Base-by-base conservation (phyloP, 2,329 filamentous ascomycete genomes). In the Pseudocercospora macadamiae region DNA sequence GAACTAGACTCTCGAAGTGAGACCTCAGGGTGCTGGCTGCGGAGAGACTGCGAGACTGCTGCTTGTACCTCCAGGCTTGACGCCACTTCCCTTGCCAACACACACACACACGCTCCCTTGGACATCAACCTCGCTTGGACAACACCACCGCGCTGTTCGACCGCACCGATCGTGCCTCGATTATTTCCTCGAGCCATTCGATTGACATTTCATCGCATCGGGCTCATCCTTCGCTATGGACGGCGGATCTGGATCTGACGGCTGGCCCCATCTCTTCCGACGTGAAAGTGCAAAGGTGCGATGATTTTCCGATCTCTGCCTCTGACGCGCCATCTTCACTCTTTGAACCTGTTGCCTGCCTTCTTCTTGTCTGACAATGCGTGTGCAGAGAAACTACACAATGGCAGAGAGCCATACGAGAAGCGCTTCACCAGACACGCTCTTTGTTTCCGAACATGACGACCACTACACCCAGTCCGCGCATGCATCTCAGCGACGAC, bases 381-480 rank as follows among this genome's bases (percentile, higher is more conserved):
- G 39, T 26, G 28, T 14, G 32, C 51, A 67, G 65, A 55, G 63
- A 28, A 64, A 28, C 54, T 67, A 58, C 54, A 60, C 54, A 39
- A 67, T 67, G 65, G 54, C 60, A 18, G 49, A 55, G 18, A 42
- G 34, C 48, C 51, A 53, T 14, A 49, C 47, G n/a, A 57, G 63
- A 39, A 57, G 55, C 57, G 49, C 34, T 30, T 63, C 63, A 9
- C 61, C 64, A 16, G 59, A 62, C 32, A 52, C 70, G 28, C 66
- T 73, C 30, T 71, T 72, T 53, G 62, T 71, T 8, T 59, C 67
- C n/a, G 59, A 66, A 30, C 49, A 60, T 25, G 64, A 70, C 54
- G 64, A 66, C 34, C 68, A 68, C 57, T 68, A 71, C 62, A 42
- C 34, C 21, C 59, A 63, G 42, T 61, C 71, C 62, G 74, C 74